Evolutionary conservation across 345 rosid species (phyloP).

Genomic region (Citrus glauca): DNA sequence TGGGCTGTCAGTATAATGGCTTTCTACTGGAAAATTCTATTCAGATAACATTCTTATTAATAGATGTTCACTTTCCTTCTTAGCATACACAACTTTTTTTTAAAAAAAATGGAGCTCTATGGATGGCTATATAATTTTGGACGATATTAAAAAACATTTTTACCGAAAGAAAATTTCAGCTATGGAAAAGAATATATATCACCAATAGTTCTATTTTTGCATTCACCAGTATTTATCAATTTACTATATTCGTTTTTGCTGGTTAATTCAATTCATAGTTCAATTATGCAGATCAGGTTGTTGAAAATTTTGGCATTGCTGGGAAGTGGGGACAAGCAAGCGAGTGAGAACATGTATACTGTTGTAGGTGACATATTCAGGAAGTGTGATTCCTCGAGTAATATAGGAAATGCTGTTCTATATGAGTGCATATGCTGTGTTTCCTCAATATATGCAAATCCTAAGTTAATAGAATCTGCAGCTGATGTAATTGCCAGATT

Average conservation of each 20-base stretch:
- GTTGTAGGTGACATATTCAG: conserved; percentile 86
- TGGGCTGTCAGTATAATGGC: neutral
- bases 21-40: neutral
- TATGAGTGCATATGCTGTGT: conserved; percentile 94
- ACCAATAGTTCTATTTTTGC: neutral
- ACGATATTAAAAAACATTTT: neutral
- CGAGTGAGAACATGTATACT: conserved; percentile 91
- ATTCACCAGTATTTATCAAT: neutral
- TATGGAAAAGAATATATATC: neutral
- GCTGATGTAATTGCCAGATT: conserved; percentile 82
- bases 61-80: no score
- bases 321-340: conserved; percentile 95
- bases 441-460: conserved; percentile 76
- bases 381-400: conserved; percentile 81
- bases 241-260: neutral
- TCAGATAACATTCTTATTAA: no score
- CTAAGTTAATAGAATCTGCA: conserved; percentile 83
- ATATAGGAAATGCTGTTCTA: conserved; percentile 91
- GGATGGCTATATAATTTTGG: neutral
- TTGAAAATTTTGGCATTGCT: conserved; percentile 86
- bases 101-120: neutral
- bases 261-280: conserved; percentile 10
- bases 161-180: neutral
- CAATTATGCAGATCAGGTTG: conserved; percentile 70
- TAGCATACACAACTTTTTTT: no score